Conservation (phyloP, 2,329 filamentous ascomycete species). For the Cladophialophora yegresii region DNA sequence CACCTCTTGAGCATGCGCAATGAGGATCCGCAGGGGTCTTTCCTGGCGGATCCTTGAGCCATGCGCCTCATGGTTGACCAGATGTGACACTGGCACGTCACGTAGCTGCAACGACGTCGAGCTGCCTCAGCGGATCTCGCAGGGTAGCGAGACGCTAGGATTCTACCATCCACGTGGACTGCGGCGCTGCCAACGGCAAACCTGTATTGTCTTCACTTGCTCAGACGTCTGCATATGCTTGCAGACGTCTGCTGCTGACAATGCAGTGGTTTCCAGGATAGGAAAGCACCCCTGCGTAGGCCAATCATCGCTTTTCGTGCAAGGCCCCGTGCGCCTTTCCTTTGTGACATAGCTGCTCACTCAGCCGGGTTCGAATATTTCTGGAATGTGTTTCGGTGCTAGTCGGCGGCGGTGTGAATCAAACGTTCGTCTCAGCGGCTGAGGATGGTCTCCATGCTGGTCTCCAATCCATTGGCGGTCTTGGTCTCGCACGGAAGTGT, state of each 20-base stretch:
- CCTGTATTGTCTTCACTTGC: neutral
- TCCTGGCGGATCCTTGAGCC: slow-evolving; percentile 12
- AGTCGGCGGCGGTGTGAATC: neutral
- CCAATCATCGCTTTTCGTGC: neutral
- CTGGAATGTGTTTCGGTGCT: slow-evolving; percentile 1
- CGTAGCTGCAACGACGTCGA: neutral
- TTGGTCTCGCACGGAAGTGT: neutral
- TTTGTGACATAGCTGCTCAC: slow-evolving; percentile 18
- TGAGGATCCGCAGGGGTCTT: neutral
- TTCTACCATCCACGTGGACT: neutral
- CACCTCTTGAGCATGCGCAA: neutral
- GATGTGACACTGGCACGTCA: slow-evolving; percentile 4
- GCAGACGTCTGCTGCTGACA: slow-evolving; percentile 7
- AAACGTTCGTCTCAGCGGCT: neutral
- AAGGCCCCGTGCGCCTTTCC: neutral
- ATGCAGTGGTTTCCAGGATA: slow-evolving; percentile 8
- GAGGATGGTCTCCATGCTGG: neutral
- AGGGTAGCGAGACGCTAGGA: neutral
- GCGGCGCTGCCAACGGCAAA: neutral
- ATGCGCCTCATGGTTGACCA: slow-evolving; percentile 2
- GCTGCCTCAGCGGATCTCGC: neutral
- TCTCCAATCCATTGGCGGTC: neutral
- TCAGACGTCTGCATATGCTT: slow-evolving; percentile 1
- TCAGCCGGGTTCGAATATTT: slow-evolving; percentile 12
- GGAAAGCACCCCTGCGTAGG: slow-evolving; percentile 2